Evolutionary conservation across 768 basidiomycete species (phyloP), one percentile per base, ranked within the genome.

Genomic region (Naganishia vaughanmartiniae): DNA sequence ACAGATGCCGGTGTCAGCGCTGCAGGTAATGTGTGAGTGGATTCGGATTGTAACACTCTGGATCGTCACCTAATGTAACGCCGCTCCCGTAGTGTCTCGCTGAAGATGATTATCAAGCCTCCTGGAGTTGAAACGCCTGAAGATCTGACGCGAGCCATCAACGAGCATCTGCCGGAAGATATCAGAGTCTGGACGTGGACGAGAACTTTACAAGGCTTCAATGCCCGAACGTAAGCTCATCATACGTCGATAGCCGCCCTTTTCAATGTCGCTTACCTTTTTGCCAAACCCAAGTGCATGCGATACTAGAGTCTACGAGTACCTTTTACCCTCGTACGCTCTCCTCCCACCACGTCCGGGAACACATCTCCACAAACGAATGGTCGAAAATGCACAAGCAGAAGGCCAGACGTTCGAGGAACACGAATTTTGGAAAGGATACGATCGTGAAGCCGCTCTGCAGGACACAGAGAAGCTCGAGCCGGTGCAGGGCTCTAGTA

Each of bases 1-100:
- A 99, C 96, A 0, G 96, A 99, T 80, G 91, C 94, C 1, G 96
- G 96, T 30, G 96, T 99, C 9, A 94, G 96, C 78, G 96, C 96
- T 15, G 93, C 93, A 28, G 91, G 94, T 12, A 99, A 99, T 79
- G 83, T 94, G 90, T 98, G 2, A 90, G 91, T 30, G 28, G n/a
- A 9, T n/a, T 51, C 42, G 9, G 21, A 4, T n/a, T 51, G n/a
- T 21, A 28, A 12, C 55, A 17, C 63, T 54, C 24, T 17, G 46
- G 26, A 57, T 45, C 51, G 69, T 12, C 42, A 45, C 54, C 10
- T 24, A n/a, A 51, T n/a, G 4, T 7, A 24, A 51, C 24, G n/a
- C 3, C 5, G 11, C 58, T 45, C 39, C 19, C 24, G 19, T 72
- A 81, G 77, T 15, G 78, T 82, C 45, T 81, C 82, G 5, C 85